Evolutionary conservation across 2,329 filamentous ascomycete genomes (phyloP).

Genomic region (Bipolaris zeicola): DNA sequence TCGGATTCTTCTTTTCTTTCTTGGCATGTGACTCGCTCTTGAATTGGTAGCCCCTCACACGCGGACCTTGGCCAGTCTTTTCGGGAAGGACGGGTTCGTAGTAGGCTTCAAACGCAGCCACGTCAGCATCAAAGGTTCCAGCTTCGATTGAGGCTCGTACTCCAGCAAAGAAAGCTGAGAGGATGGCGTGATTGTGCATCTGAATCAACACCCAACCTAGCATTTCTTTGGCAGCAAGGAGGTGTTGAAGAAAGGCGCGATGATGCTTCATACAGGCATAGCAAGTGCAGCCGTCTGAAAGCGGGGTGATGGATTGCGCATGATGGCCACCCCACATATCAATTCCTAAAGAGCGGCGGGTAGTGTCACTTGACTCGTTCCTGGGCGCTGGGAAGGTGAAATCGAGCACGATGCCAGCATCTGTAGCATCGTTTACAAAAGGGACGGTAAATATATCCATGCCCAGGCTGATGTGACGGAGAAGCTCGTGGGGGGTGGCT

Average conservation of each 20-base stretch:
- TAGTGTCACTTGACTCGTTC: slow-evolving; percentile 15
- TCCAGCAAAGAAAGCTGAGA: slow-evolving; percentile 74
- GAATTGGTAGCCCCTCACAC: slow-evolving; percentile 46
- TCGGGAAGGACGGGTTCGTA: slow-evolving; percentile 76
- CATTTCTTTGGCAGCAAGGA: slow-evolving; percentile 93
- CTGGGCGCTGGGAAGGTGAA: slow-evolving; percentile 70
- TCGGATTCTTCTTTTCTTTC: slow-evolving; percentile 41
- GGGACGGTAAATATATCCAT: slow-evolving; percentile 80
- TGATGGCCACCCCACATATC: slow-evolving; percentile 75
- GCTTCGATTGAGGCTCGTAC: slow-evolving; percentile 68
- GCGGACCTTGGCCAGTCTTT: slow-evolving; percentile 76
- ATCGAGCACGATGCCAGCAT: slow-evolving; percentile 81
- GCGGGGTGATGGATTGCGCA: slow-evolving; percentile 65
- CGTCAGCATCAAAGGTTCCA: slow-evolving; percentile 61
- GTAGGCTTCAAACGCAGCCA: slow-evolving; percentile 63
- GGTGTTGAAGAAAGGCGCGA: slow-evolving; percentile 83
- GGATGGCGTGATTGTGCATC: slow-evolving; percentile 81
- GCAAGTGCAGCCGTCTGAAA: slow-evolving; percentile 71
- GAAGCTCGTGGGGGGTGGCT: slow-evolving; percentile 73
- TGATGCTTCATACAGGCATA: slow-evolving; percentile 86
- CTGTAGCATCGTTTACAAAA: slow-evolving; percentile 75
- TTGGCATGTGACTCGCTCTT: slow-evolving; percentile 37
- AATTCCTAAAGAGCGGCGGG: slow-evolving; percentile 62
- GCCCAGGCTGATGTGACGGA: slow-evolving; percentile 76
- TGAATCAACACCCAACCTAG: slow-evolving; percentile 92